Percentiles rank a stretch among this genome's conserved stretches.
Conservation (phyloP, 2,329 filamentous ascomycete species). For the Davidsoniella neocaledoniae region DNA sequence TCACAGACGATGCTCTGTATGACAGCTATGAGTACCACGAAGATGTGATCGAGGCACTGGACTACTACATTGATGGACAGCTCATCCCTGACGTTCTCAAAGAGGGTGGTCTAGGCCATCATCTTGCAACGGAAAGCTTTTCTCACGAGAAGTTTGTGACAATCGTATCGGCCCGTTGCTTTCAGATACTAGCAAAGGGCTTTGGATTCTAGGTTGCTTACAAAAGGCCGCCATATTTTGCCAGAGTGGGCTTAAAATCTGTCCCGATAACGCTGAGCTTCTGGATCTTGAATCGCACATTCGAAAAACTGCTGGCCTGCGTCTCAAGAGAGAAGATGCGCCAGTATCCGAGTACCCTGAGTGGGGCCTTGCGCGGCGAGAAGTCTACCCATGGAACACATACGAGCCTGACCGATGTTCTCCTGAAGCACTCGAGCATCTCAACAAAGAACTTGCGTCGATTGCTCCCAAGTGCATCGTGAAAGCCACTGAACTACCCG, state of each 20-base stretch:
- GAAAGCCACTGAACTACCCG: conserved; percentile 56
- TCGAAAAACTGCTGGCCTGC: conserved; percentile 31
- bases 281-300: conserved; percentile 37
- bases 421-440: conserved; percentile 46
- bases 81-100: conserved; percentile 29
- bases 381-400: conserved; percentile 54
- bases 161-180: conserved; percentile 37
- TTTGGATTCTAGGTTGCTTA: conserved; percentile 49
- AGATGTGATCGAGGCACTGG: conserved; percentile 37
- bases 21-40: conserved; percentile 74
- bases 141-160: conserved; percentile 21
- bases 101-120: conserved; percentile 25
- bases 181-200: conserved; percentile 40
- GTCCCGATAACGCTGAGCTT: conserved; percentile 39
- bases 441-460: conserved; percentile 52
- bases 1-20: conserved; percentile 65
- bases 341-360: conserved; percentile 46
- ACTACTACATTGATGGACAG: conserved; percentile 19
- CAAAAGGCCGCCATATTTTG: conserved; percentile 52
- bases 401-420: conserved; percentile 56
- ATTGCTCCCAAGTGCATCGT: conserved; percentile 74
- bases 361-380: conserved; percentile 49
- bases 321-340: conserved; percentile 29
- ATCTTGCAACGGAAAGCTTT: conserved; percentile 10
- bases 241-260: conserved; percentile 38